Evolutionary conservation across 768 basidiomycete genomes (phyloP), one percentile per base, ranked within the genome.

Genomic region (Russula olivacea): DNA sequence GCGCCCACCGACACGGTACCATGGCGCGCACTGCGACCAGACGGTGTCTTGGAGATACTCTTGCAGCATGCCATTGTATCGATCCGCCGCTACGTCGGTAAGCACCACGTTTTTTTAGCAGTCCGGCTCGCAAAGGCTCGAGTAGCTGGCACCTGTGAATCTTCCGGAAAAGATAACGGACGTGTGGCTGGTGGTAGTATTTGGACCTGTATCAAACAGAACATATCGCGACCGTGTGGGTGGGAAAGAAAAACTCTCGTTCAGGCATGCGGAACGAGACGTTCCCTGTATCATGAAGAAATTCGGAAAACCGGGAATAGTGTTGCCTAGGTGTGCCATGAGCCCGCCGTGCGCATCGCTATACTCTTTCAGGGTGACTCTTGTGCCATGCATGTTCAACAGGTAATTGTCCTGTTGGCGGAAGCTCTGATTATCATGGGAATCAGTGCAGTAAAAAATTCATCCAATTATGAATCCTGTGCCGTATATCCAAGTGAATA

Each of bases 391-490:
- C 40, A 61, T 41, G 10, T 65, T 28, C 40, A 65, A 23, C 7
- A 49, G 55, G 30, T 61, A 62, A 56, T 52, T 7, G 55, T 65
- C 64, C 64, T 65, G 36, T 45, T 4, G 34, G 4, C 11, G 11
- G 21, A 23, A 7, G 15, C 15, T 40, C 15, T 9, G 6, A 32
- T 64, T 38, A 38, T 25, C 17, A 43, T 15, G 12, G 2, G 43
- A 3, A 14, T 28, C 40, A 36, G 41, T 38, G 17, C 28, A 21
- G 8, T 2, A 28, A 3, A 40, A 74, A 41, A 49, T 25, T 49
- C 78, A 48, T 66, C 81, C 83, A 25, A 79, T 53, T 8, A 75
- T 75, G 66, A 80, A 85, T 1, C 83, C 83, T n/a, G 84, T 85
- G 11, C 75, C 78, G 62, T 81, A 82, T 51, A 85, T 79, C 0